These are phyloP conservation scores for Neofusicoccum laricinum DNA, from an alignment of 2,329 filamentous ascomycete species.

Conservation along the genomic window DNA sequence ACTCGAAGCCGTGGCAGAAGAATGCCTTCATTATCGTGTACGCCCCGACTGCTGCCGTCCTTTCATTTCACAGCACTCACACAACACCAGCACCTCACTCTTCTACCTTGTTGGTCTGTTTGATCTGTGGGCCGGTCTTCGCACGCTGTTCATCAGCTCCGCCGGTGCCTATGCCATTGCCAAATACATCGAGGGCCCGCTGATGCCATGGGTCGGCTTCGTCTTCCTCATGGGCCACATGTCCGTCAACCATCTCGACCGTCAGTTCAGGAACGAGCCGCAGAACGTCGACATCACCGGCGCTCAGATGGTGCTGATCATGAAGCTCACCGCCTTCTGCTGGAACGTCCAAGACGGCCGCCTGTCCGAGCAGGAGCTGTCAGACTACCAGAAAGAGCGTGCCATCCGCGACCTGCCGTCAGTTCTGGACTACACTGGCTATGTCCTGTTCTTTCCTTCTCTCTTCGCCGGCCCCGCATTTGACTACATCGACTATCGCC, in stretches of 20 bases:
- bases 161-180: conserved; percentile 80
- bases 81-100: conserved; percentile 60
- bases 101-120: conserved; percentile 95
- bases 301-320: conserved; percentile 96
- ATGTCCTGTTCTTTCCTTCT: conserved; percentile 91
- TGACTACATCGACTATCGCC: conserved; percentile 87
- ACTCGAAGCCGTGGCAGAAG: conserved; percentile 77
- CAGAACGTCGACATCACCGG: conserved; percentile 81
- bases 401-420: conserved; percentile 71
- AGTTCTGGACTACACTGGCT: conserved; percentile 79
- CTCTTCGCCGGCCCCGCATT: conserved; percentile 89
- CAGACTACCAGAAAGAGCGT: conserved; percentile 80
- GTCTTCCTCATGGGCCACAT: conserved; percentile 93
- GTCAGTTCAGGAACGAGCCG: conserved; percentile 68
- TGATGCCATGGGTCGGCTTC: conserved; percentile 98
- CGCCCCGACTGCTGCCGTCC: conserved; percentile 19
- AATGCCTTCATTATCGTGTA: conserved; percentile 83
- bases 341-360: conserved; percentile 97
- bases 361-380: conserved; percentile 74
- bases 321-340: conserved; percentile 95
- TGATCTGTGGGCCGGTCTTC: conserved; percentile 81
- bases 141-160: conserved; percentile 76
- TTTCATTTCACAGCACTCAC: conserved; percentile 16
- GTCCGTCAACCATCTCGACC: conserved; percentile 82
- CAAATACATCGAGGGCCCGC: conserved; percentile 76